Evolutionary conservation across 768 basidiomycete species (phyloP).

Genomic region (Lactifluus volemus): DNA sequence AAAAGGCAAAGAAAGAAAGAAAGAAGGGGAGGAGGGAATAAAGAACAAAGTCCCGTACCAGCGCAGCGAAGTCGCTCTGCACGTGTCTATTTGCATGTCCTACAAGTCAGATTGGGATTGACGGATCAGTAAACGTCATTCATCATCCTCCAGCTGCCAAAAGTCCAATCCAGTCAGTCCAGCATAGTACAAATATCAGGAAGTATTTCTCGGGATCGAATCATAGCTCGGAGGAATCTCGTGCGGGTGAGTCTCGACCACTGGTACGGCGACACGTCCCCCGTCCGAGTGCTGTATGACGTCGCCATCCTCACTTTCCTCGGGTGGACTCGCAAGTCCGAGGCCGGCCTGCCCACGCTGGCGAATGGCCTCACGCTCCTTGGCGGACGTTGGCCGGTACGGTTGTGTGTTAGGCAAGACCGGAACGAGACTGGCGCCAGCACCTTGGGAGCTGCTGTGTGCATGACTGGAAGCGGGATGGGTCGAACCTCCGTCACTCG

Average conservation of each 20-base stretch:
- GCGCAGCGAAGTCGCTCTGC: not conserved
- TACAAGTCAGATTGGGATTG: not conserved
- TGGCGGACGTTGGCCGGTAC: slow-evolving; percentile 15
- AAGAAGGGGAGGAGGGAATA: not conserved
- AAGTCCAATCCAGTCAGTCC: not conserved
- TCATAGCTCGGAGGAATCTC: slow-evolving; percentile 29
- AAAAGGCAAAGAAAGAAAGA: not conserved
- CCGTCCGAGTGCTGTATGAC: slow-evolving; percentile 27
- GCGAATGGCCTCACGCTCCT: slow-evolving; percentile 26
- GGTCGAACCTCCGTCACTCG: slow-evolving; percentile 1
- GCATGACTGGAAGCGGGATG: not conserved
- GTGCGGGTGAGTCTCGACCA: slow-evolving; percentile 12
- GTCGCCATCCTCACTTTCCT: slow-evolving; percentile 2
- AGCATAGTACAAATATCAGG: not conserved
- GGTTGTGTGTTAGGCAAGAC: slow-evolving; percentile 7
- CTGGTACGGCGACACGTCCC: slow-evolving; percentile 14
- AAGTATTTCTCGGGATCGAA: slow-evolving; percentile 22
- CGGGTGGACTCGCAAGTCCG: slow-evolving; percentile 21
- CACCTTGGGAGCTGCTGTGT: not conserved
- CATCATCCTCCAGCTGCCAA: not conserved
- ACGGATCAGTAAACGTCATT: not conserved
- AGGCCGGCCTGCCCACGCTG: slow-evolving; percentile 17
- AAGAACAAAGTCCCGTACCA: not conserved
- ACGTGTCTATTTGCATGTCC: not conserved
- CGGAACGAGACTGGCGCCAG: not conserved